These are phyloP conservation scores for Xylaria castorea DNA, from an alignment of 495 filamentous ascomycete species.

Conservation along the genomic window DNA sequence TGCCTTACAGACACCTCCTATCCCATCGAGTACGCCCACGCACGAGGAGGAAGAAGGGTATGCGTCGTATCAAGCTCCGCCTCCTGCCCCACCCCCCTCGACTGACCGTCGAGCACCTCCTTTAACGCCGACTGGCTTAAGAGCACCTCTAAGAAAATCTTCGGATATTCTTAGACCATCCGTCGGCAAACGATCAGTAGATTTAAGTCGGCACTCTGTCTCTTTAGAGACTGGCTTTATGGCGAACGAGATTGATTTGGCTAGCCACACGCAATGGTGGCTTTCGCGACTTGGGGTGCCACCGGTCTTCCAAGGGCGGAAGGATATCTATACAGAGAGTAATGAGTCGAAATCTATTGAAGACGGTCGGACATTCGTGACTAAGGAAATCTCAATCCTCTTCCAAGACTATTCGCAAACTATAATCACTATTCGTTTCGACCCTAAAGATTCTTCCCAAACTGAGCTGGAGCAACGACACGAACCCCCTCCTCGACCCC, in stretches of 20 bases:
- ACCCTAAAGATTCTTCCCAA: conserved; percentile 73
- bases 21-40: conserved; percentile 28
- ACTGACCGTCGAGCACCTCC: conserved; percentile 52
- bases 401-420: conserved; percentile 98
- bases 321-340: conserved; percentile 81
- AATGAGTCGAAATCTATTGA: conserved; percentile 73
- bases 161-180: conserved; percentile 67
- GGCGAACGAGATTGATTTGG: conserved; percentile 85
- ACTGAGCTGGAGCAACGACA: conserved; percentile 84
- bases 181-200: conserved; percentile 72
- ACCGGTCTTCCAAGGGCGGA: conserved; percentile 79
- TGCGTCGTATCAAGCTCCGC: conserved; percentile 59
- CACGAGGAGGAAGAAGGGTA: conserved; percentile 42
- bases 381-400: conserved; percentile 82
- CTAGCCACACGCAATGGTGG: conserved; percentile 80
- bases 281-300: conserved; percentile 74
- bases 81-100: conserved; percentile 50
- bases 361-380: conserved; percentile 55
- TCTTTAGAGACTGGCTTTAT: conserved; percentile 80
- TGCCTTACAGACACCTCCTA: conserved; percentile 37
- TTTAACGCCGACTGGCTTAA: conserved; percentile 55
- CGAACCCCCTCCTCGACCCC: conserved; percentile 77
- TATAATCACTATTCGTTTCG: conserved; percentile 80
- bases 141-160: conserved; percentile 65
- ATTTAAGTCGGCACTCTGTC: conserved; percentile 61